Percentiles rank a stretch among this genome's conserved stretches.
phyloP scores from a whole-genome alignment of 805 yeast species.

The Schizosaccharomyces octosporus region DNA sequence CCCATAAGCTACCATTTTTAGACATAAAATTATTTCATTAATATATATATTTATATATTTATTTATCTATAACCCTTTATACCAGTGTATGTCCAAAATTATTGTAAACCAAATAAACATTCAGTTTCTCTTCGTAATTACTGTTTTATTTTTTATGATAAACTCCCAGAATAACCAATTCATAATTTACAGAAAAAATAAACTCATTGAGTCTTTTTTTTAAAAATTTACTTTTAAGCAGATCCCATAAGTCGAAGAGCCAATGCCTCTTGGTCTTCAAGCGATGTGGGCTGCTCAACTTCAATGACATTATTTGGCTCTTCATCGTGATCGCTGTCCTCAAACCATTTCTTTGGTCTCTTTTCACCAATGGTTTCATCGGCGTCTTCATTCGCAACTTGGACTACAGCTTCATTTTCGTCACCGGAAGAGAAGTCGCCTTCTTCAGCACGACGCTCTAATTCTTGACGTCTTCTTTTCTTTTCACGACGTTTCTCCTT shows the following conservation, averaged over 20 bases:
- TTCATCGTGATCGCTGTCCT: slow-evolving; percentile 9
- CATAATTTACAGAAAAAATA: neutral
- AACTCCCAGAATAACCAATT: too few species aligned
- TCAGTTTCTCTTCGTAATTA: too few species aligned
- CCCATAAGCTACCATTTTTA: too few species aligned
- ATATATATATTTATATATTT: too few species aligned
- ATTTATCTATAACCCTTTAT: too few species aligned
- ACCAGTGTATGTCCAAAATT: too few species aligned
- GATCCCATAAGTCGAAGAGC: slow-evolving; percentile 24
- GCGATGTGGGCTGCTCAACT: slow-evolving; percentile 65
- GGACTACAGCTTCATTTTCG: neutral
- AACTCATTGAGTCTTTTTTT: neutral
- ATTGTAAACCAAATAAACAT: too few species aligned
- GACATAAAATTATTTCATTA: too few species aligned
- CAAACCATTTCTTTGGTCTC: slow-evolving; percentile 8
- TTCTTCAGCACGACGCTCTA: slow-evolving; percentile 26
- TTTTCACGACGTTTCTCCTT: slow-evolving; percentile 61
- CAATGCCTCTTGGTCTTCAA: slow-evolving; percentile 83
- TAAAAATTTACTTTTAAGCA: neutral
- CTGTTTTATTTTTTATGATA: too few species aligned
- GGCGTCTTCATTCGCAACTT: neutral
- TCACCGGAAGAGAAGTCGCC: neutral
- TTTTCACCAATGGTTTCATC: slow-evolving; percentile 1
- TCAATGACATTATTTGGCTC: slow-evolving; percentile 25
- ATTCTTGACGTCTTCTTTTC: slow-evolving; percentile 69